Percentiles rank a stretch among this genome's conserved stretches.
Conservation (phyloP, 495 filamentous ascomycete species). For the Entonaema liquescens region DNA sequence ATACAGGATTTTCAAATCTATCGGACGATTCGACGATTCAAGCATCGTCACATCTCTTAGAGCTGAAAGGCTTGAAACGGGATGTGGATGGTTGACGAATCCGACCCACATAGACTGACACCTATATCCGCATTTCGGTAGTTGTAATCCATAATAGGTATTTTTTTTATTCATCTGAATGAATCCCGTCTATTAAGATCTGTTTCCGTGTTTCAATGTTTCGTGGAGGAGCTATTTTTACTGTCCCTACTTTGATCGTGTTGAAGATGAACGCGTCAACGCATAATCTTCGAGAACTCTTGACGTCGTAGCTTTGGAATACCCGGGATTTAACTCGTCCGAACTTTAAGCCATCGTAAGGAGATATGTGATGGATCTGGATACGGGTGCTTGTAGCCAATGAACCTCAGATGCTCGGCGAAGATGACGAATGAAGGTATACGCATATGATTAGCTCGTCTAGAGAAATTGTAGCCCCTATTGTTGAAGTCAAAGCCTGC, state of each 20-base stretch:
- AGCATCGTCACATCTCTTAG: constrained; percentile 14
- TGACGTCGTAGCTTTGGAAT: neutral
- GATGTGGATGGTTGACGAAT: constrained; percentile 34
- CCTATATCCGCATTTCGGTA: constrained; percentile 17
- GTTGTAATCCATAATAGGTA: constrained; percentile 11
- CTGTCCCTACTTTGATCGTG: neutral
- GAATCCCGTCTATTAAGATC: neutral
- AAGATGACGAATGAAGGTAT: neutral
- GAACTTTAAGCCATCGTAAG: neutral
- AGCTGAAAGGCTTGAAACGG: constrained; percentile 20
- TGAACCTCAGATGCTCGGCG: neutral
- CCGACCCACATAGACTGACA: constrained; percentile 31
- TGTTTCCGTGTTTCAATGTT: neutral
- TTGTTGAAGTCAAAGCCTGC: no score
- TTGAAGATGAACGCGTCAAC: neutral
- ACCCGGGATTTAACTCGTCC: neutral
- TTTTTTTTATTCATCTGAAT: neutral
- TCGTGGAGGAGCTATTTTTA: neutral
- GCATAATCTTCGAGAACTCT: neutral
- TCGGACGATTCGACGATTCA: neutral
- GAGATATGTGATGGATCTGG: neutral
- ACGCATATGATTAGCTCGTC: neutral
- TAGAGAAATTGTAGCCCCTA: neutral
- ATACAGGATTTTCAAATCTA: neutral
- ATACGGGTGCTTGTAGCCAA: neutral